Percentiles rank a stretch among this genome's conserved stretches.
phyloP scores from a whole-genome alignment of 768 basidiomycete species.

The Kwoniella sp. region DNA sequence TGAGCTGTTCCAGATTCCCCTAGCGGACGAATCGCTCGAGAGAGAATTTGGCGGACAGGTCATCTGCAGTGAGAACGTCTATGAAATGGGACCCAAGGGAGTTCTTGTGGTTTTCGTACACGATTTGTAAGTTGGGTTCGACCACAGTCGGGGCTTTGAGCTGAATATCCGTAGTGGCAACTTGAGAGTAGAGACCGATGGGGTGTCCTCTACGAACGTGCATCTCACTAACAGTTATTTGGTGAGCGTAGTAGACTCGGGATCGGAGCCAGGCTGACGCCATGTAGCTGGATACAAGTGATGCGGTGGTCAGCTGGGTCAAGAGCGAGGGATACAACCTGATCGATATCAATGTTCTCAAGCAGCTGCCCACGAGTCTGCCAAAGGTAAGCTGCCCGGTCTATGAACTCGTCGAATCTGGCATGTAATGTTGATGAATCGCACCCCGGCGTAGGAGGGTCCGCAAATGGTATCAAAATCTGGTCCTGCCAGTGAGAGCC shows the following conservation, averaged over 20 bases:
- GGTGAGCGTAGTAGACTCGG: slow-evolving; percentile 52
- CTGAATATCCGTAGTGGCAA: slow-evolving; percentile 63
- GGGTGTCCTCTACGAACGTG: slow-evolving; percentile 60
- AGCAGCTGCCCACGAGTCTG: slow-evolving; percentile 40
- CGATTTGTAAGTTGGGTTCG: slow-evolving; percentile 69
- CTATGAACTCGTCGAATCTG: neutral
- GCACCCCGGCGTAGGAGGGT: slow-evolving; percentile 2
- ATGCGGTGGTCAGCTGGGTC: slow-evolving; percentile 73
- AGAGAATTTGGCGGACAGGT: slow-evolving; percentile 74
- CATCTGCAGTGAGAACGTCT: slow-evolving; percentile 79
- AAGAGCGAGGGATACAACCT: slow-evolving; percentile 63
- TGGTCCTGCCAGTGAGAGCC: slow-evolving; percentile 46
- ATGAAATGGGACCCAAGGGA: slow-evolving; percentile 53
- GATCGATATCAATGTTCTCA: slow-evolving; percentile 77
- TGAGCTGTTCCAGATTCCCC: slow-evolving; percentile 73
- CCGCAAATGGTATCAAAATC: slow-evolving; percentile 22
- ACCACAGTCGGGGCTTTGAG: neutral
- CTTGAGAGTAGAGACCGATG: slow-evolving; percentile 74
- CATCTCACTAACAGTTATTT: slow-evolving; percentile 78
- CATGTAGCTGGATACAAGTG: slow-evolving; percentile 74
- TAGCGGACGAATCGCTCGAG: slow-evolving; percentile 63
- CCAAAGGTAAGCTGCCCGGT: slow-evolving; percentile 14
- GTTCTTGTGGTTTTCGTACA: slow-evolving; percentile 77
- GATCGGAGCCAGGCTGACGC: neutral
- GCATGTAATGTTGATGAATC: neutral